Base-by-base conservation (phyloP, 2,329 filamentous ascomycete species). In the Tolypocladium album region DNA sequence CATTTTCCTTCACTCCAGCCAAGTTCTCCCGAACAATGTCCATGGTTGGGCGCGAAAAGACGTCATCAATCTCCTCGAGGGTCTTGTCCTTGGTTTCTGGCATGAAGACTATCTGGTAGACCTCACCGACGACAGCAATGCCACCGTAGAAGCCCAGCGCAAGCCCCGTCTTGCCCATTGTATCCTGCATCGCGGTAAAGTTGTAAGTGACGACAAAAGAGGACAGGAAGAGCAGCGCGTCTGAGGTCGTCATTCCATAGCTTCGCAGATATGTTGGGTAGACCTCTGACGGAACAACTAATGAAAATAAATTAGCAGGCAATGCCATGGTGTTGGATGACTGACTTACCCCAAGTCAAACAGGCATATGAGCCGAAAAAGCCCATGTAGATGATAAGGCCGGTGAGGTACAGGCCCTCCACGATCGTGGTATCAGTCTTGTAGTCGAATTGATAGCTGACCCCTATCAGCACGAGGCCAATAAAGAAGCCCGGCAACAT, bases 121-220 rank as follows among this genome's bases (percentile, higher is more conserved):
- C 75, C 81, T 86, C 88, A 15, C 86, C 88, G 0, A 90, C 12
- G 0, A 88, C 79, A 0, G 87, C 87, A 59, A 90, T 89, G 20
- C 88, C 88, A 5, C 88, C 87, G 70, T 89, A 90, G 73, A 90
- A 90, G 3, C 88, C 88, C 0, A 90, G 78, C 0, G 82, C 78
- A 0, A 90, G 76, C 12, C 88, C 87, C 1, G 85, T 88, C 40
- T 74, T 77, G 9, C 79, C 82, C 81, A 90, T 88, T n/a, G 83
- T 81, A 0, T 80, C 70, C 70, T 88, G 83, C 88, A 90, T 90
- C 12, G 78, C 78, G 0, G 81, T 80, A 74, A 90, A 90, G 78
- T 89, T 89, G 78, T 89, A 90, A 12, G 87, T 90, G 58, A 90
- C 86, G 65, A 89, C 79, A 75, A 89, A 90, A 2, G 85, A 87